phyloP scores from a whole-genome alignment of 768 basidiomycete genomes.

The Termitomyces sp. region DNA sequence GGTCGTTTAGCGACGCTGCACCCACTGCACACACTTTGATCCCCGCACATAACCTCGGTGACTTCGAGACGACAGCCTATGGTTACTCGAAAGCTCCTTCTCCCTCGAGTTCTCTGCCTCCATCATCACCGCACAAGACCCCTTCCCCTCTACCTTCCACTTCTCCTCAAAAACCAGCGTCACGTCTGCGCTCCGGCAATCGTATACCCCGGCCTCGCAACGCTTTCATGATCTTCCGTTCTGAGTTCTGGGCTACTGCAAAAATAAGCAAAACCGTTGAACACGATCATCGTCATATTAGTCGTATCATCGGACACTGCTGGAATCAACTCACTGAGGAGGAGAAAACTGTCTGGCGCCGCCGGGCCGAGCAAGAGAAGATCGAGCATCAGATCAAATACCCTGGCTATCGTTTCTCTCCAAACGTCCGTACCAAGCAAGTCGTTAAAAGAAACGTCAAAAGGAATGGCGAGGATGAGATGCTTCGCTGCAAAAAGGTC shows the following conservation, averaged over 20 bases:
- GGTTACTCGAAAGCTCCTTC: conserved; percentile 11
- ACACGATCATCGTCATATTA: conserved; percentile 53
- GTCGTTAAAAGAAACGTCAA: conserved; percentile 46
- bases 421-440: conserved; percentile 35
- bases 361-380: conserved; percentile 48
- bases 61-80: conserved; percentile 7
- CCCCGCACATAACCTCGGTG: not conserved
- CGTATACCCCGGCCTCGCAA: conserved; percentile 78
- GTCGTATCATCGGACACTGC: conserved; percentile 46
- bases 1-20: conserved; percentile 1
- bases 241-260: conserved; percentile 48
- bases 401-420: conserved; percentile 52
- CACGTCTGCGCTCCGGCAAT: conserved; percentile 27
- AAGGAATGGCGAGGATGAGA: conserved; percentile 42
- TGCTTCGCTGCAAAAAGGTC: conserved; percentile 41
- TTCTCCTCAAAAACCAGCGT: conserved; percentile 12
- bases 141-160: not conserved
- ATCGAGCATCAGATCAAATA: conserved; percentile 39
- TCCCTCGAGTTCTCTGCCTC: conserved; percentile 6
- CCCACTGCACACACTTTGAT: conserved; percentile 1
- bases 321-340: conserved; percentile 48
- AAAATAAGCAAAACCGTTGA: conserved; percentile 44
- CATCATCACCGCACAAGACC: conserved; percentile 4
- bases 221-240: conserved; percentile 74
- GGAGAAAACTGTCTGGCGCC: conserved; percentile 46